Percentiles rank a stretch among this genome's conserved stretches.
phyloP scores from a whole-genome alignment of 208 protist genomes.

The Phytomonas sp. region DNA sequence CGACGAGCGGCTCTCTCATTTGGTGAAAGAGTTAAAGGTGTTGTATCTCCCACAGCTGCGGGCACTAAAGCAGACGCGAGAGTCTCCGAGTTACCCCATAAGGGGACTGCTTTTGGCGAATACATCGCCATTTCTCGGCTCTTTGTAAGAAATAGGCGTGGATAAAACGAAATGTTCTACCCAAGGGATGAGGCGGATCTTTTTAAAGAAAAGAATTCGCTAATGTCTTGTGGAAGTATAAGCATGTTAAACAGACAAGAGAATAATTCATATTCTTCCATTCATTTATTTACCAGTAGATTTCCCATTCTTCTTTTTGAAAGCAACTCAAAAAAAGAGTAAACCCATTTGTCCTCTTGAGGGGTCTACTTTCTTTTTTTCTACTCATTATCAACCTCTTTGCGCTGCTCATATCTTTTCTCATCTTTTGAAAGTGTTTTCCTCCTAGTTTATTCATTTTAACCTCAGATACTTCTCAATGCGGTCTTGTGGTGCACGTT shows the following conservation, averaged over 20 bases:
- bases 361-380: background rate
- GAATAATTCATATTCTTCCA: background rate
- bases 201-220: no score
- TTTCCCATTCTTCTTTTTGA: background rate
- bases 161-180: no score
- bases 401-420: background rate
- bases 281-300: background rate
- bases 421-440: background rate
- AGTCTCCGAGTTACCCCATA: slow-evolving; percentile 11
- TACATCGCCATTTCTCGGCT: slow-evolving; percentile 17
- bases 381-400: background rate
- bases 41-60: slow-evolving; percentile 55
- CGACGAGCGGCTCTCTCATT: slow-evolving; percentile 35
- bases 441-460: background rate
- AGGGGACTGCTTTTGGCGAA: slow-evolving; percentile 15
- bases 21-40: slow-evolving; percentile 75
- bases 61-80: slow-evolving; percentile 10
- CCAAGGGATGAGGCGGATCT: no score
- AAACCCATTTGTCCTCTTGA: background rate
- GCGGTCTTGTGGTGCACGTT: background rate
- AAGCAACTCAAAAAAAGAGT: background rate
- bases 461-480: background rate
- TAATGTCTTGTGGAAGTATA: no score
- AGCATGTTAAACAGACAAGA: background rate
- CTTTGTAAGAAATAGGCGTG: background rate